These are phyloP conservation scores for Cryphonectria carpinicola DNA, from an alignment of 2,329 filamentous ascomycete genomes.

Conservation along the genomic window DNA sequence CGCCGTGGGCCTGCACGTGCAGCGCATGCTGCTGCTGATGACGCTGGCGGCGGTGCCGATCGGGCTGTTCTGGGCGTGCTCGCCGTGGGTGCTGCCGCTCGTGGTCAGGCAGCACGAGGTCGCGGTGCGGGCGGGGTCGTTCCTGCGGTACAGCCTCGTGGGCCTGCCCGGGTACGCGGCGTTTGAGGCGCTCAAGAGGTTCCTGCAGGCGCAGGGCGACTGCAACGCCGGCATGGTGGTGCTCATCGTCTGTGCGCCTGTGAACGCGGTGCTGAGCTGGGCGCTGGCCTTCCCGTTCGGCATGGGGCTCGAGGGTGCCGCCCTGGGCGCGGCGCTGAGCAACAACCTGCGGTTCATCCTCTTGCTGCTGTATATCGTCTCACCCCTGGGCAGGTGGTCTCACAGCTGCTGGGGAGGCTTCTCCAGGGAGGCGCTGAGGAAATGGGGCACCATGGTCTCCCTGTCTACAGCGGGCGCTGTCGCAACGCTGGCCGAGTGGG, in stretches of 20 bases:
- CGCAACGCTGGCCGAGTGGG: conserved; percentile 48
- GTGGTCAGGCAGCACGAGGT: conserved; percentile 52
- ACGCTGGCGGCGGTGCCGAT: conserved; percentile 51
- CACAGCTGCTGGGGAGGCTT: conserved; percentile 51
- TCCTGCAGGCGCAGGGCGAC: conserved; percentile 58
- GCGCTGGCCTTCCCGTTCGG: conserved; percentile 46
- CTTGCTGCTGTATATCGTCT: conserved; percentile 50
- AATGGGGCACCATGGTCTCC: conserved; percentile 45
- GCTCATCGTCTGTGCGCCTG: conserved; percentile 50
- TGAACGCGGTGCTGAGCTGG: conserved; percentile 55
- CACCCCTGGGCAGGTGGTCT: conserved; percentile 44
- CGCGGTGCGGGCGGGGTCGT: conserved; percentile 52
- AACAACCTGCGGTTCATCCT: conserved; percentile 53
- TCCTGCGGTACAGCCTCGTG: conserved; percentile 51
- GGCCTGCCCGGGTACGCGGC: conserved; percentile 57
- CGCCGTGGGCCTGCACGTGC: conserved; percentile 55
- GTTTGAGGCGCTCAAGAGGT: conserved; percentile 59
- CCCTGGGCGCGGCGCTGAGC: conserved; percentile 52
- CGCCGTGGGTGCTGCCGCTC: conserved; percentile 48
- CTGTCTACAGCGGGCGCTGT: conserved; percentile 45
- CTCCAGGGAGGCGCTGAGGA: conserved; percentile 36
- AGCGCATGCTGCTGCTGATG: conserved; percentile 57
- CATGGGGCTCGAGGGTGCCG: conserved; percentile 55
- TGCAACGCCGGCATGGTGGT: conserved; percentile 54
- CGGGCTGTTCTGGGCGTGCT: conserved; percentile 52